A percentile compares a stretch with the other conserved stretches of the same genome.
Evolutionary conservation across 352 stramenopile genomes (phyloP).

Genomic region (Phytophthora pini): DNA sequence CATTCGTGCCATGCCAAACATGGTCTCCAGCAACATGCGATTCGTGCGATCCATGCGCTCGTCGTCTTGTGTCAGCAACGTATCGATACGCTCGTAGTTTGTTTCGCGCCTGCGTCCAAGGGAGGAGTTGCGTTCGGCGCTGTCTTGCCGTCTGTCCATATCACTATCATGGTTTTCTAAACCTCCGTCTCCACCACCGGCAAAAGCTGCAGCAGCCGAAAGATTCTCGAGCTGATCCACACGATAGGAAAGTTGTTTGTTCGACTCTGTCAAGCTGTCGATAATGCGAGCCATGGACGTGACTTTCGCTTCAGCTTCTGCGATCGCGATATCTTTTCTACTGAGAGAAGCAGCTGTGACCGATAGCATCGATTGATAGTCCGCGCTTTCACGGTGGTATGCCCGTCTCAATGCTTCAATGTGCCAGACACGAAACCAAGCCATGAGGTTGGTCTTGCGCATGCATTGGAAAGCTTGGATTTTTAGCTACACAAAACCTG

Average conservation of each 20-base stretch:
- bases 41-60: conserved; percentile 72
- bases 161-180: conserved; percentile 13
- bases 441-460: conserved; percentile 58
- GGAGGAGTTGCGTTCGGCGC: conserved; percentile 3
- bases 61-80: conserved; percentile 55
- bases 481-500: conserved; percentile 51
- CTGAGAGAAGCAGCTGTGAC: conserved; percentile 77
- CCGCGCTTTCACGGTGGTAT: conserved; percentile 78
- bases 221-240: conserved; percentile 72
- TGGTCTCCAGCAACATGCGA: conserved; percentile 79
- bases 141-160: conserved; percentile 2
- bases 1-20: conserved; percentile 88
- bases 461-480: conserved; percentile 61
- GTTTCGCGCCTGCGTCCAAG: conserved; percentile 30
- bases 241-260: conserved; percentile 66
- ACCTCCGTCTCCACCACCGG: conserved; percentile 12
- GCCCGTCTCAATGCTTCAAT: conserved; percentile 70
- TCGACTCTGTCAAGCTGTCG: conserved; percentile 80
- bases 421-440: conserved; percentile 76
- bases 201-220: conserved; percentile 32
- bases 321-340: conserved; percentile 78
- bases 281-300: conserved; percentile 80
- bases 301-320: conserved; percentile 67
- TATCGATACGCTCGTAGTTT: conserved; percentile 67
- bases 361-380: conserved; percentile 86